Evolutionary conservation across 129 eudicot genomes (phyloP), one percentile per base, ranked within the genome.

Genomic region (Ambrosia artemisiifolia): DNA sequence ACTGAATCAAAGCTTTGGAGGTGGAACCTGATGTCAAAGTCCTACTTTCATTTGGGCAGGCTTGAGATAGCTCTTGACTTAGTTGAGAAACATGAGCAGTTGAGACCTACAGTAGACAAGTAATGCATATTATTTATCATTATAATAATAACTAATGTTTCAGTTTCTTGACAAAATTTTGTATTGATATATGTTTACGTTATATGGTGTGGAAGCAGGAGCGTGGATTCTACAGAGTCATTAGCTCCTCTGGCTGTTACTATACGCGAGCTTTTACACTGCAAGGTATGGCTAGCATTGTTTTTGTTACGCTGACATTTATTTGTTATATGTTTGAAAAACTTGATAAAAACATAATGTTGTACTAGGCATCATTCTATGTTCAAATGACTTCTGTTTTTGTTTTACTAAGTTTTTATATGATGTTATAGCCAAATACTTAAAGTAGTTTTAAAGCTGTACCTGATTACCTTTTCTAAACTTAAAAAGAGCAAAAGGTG

Each of bases 1-100:
- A 63, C 71, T 57, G 78, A 10, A 32, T 60, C 75, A 47, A 85
- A 65, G 59, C 75, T 75, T 24, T 94, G 99, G 99, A 94, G 99
- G 82, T 85, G 88, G 88, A 83, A 67, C 67, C 69, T 90, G 28
- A 80, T 79, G 82, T 77, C 85, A 14, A 90, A 81, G 81, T 88
- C 94, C 42, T 57, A 90, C 79, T 94, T 80, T 75, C 89, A 83
- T 72, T 48, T 88, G 69, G 99, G 99, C 70, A 88, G 77, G 80
- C 97, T 90, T 68, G 99, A 94, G 74, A 64, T 68, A 66, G 95
- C 97, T 81, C 90, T 88, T 34, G 94, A 80, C 50, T 28, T 83
- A 44, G 80, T 83, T 63, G 95, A 84, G 80, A 82, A 85, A 80
- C 88, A 77, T 63, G 85, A 75, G 69, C 78, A 81, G 48, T 63